A percentile compares a stretch with the other conserved stretches of the same genome.
These are phyloP conservation scores for Nothophoma quercina DNA, from an alignment of 2,329 filamentous ascomycete genomes.

Conservation along the genomic window DNA sequence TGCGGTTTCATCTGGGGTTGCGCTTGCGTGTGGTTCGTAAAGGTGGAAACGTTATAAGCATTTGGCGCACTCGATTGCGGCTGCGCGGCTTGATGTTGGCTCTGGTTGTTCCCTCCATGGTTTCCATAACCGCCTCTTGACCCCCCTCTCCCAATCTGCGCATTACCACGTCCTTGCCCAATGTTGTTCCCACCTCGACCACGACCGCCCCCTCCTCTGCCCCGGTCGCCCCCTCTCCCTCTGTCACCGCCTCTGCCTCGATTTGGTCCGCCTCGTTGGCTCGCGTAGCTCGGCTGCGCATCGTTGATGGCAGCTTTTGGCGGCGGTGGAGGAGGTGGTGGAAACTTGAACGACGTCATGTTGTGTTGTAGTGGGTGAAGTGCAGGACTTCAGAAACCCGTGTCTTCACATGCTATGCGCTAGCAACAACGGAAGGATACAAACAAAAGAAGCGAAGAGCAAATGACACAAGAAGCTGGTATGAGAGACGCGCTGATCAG, in stretches of 20 bases:
- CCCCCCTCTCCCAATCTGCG: constrained; percentile 26
- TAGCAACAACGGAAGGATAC: too few relatives aligned
- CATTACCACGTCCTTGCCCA: constrained; percentile 28
- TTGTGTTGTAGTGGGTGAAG: constrained; percentile 4
- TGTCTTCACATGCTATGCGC: constrained; percentile 5
- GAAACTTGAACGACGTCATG: constrained; percentile 54
- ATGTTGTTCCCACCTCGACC: constrained; percentile 29
- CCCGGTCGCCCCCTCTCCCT: constrained; percentile 36
- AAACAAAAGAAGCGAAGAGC: too few relatives aligned
- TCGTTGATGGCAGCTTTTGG: constrained; percentile 43
- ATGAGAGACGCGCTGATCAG: too few relatives aligned
- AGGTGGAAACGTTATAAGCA: constrained; percentile 26
- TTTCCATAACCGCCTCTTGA: constrained; percentile 31
- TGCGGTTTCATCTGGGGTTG: constrained; percentile 31
- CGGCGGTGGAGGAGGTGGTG: constrained; percentile 57
- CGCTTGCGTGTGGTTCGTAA: constrained; percentile 19
- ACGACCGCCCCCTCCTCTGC: constrained; percentile 33
- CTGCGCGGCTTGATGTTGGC: constrained; percentile 11
- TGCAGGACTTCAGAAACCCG: not conserved
- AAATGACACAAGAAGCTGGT: too few relatives aligned
- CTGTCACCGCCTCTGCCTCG: constrained; percentile 44
- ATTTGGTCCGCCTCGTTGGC: constrained; percentile 39
- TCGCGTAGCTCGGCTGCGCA: constrained; percentile 32
- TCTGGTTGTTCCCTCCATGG: constrained; percentile 17
- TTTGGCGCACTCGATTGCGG: constrained; percentile 7